Conservation (phyloP, 805 yeast genomes). For the Kazachstania taianensis region DNA sequence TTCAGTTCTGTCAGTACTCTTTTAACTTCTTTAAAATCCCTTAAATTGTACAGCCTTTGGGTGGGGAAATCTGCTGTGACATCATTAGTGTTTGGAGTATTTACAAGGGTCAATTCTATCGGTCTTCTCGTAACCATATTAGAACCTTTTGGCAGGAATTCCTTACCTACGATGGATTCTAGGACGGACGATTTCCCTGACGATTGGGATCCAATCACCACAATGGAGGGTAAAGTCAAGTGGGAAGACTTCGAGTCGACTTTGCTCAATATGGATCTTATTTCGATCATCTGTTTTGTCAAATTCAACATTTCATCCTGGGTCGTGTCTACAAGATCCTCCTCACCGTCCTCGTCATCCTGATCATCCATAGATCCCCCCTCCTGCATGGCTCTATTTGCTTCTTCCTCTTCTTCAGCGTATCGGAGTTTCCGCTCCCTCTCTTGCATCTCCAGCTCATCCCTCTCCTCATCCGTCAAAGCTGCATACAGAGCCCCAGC, state of each 20-base stretch:
- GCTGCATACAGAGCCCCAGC: slow-evolving; percentile 27
- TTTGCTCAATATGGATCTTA: slow-evolving; percentile 64
- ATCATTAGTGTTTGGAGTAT: slow-evolving; percentile 70
- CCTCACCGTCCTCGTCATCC: slow-evolving; percentile 43
- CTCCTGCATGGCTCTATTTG: too few species aligned
- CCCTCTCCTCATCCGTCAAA: slow-evolving; percentile 35
- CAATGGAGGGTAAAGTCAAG: slow-evolving; percentile 83
- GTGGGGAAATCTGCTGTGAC: slow-evolving; percentile 93
- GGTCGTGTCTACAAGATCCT: slow-evolving; percentile 45
- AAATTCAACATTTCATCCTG: slow-evolving; percentile 77
- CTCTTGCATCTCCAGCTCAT: slow-evolving; percentile 27
- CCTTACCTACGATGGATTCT: slow-evolving; percentile 96
- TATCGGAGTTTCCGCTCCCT: slow-evolving; percentile 31
- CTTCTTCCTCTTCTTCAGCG: slow-evolving; percentile 28
- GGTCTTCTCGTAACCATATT: slow-evolving; percentile 99
- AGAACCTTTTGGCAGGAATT: slow-evolving; percentile 91
- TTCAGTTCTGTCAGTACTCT: slow-evolving; percentile 78
- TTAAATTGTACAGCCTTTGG: slow-evolving; percentile 65
- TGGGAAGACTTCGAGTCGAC: slow-evolving; percentile 67
- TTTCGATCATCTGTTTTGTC: slow-evolving; percentile 95
- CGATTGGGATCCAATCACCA: slow-evolving; percentile 94
- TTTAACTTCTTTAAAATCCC: slow-evolving; percentile 84
- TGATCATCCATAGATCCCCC: slow-evolving; percentile 26
- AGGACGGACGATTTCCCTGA: slow-evolving; percentile 95
- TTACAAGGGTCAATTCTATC: slow-evolving; percentile 84